phyloP scores from a whole-genome alignment of 2,329 filamentous ascomycete species.

The Boeremia exigua region DNA sequence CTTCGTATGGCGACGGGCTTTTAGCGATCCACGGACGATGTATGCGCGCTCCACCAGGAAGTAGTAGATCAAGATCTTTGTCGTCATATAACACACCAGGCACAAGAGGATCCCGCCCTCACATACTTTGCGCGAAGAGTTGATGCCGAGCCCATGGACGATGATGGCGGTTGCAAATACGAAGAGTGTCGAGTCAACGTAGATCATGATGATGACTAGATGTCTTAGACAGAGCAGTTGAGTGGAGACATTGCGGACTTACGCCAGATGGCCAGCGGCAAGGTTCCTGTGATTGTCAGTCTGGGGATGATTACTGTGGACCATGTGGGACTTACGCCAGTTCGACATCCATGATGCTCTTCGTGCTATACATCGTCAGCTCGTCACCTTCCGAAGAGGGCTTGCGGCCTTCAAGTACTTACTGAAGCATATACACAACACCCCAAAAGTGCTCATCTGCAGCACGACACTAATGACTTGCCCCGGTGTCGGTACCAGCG shows the following conservation, averaged over 20 bases:
- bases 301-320: no score
- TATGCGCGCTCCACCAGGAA: conserved; percentile 71
- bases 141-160: conserved; percentile 63
- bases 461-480: conserved; percentile 31
- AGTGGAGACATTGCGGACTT: neutral
- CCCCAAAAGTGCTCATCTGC: conserved; percentile 31
- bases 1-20: conserved; percentile 60
- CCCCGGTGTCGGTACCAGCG: conserved; percentile 30
- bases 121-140: conserved; percentile 59
- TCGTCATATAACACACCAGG: conserved; percentile 66
- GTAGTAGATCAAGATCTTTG: conserved; percentile 70
- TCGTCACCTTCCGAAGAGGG: neutral
- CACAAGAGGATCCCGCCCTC: conserved; percentile 66
- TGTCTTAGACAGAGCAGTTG: neutral
- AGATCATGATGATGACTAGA: conserved; percentile 66
- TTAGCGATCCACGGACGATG: conserved; percentile 63
- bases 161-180: conserved; percentile 64
- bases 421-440: conserved; percentile 29
- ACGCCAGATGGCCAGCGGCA: conserved; percentile 1
- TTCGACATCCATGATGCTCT: conserved; percentile 29
- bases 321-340: conserved; percentile 17
- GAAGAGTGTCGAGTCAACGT: conserved; percentile 66
- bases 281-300: neutral
- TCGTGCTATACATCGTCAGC: conserved; percentile 23
- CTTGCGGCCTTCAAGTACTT: neutral